A percentile compares a stretch with the other conserved stretches of the same genome.
phyloP scores from a whole-genome alignment of 2,329 filamentous ascomycete species.

The Annulohypoxylon truncatum region DNA sequence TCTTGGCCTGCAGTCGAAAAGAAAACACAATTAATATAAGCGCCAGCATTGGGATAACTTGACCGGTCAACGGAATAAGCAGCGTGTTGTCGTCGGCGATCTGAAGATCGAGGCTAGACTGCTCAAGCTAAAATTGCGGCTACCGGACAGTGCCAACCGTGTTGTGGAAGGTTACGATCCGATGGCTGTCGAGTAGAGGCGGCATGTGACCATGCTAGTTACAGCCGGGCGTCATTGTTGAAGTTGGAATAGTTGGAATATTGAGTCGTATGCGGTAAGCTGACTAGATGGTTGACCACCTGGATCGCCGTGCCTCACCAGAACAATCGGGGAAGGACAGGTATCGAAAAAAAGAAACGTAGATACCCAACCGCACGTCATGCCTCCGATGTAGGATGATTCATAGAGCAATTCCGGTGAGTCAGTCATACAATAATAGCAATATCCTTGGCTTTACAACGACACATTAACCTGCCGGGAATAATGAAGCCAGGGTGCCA shows the following conservation, averaged over 20 bases:
- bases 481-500: slow-evolving; percentile 12
- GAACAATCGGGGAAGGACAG: slow-evolving; percentile 13
- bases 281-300: slow-evolving; percentile 36
- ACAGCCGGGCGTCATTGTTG: slow-evolving; percentile 17
- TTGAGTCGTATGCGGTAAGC: slow-evolving; percentile 39
- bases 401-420: slow-evolving; percentile 15
- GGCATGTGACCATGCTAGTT: slow-evolving; percentile 31
- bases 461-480: slow-evolving; percentile 13
- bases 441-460: slow-evolving; percentile 22
- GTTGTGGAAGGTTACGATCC: slow-evolving; percentile 36
- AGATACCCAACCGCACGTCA: slow-evolving; percentile 11
- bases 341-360: slow-evolving; percentile 17
- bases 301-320: slow-evolving; percentile 32
- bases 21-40: slow-evolving; percentile 27
- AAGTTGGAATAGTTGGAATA: slow-evolving; percentile 28
- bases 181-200: slow-evolving; percentile 27
- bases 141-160: slow-evolving; percentile 20
- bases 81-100: slow-evolving; percentile 18
- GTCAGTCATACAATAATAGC: slow-evolving; percentile 31
- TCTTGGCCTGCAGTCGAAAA: slow-evolving; percentile 27
- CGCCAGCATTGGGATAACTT: neutral
- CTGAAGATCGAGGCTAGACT: slow-evolving; percentile 18
- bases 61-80: slow-evolving; percentile 26
- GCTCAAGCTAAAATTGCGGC: slow-evolving; percentile 19
- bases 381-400: slow-evolving; percentile 29